A percentile compares a stretch with the other conserved stretches of the same genome.
Evolutionary conservation across 1,284 basidiomycete genomes (phyloP).

Genomic region (Takashimella koratensis): DNA sequence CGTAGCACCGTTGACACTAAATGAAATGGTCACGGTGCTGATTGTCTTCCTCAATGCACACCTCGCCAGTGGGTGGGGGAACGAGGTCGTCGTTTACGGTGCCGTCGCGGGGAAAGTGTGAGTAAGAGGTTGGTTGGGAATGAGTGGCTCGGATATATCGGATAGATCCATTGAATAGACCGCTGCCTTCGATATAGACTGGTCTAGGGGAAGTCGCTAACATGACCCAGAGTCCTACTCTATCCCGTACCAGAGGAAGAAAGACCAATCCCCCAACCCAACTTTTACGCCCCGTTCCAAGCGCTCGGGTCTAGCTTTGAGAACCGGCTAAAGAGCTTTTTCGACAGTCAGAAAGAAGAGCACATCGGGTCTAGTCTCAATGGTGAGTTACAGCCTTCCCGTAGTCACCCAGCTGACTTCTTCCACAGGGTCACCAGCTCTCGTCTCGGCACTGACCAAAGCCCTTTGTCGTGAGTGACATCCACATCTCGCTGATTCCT

Average conservation of each 20-base stretch:
- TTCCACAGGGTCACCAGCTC: conserved; percentile 58
- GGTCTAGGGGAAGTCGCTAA: no score
- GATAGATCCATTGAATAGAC: no score
- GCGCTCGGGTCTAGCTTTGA: conserved; percentile 61
- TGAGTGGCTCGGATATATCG: not conserved
- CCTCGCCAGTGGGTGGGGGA: conserved; percentile 84
- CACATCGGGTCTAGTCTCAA: conserved; percentile 53
- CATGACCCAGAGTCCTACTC: conserved; percentile 27
- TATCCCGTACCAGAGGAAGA: conserved; percentile 41
- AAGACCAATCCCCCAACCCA: conserved; percentile 58
- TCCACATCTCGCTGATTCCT: conserved; percentile 3
- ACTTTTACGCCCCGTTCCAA: conserved; percentile 75
- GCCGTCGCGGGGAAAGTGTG: conserved; percentile 70
- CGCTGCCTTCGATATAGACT: no score
- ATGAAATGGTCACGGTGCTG: conserved; percentile 70
- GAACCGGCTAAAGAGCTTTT: conserved; percentile 60
- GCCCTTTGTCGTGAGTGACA: conserved; percentile 73
- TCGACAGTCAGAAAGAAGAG: conserved; percentile 60
- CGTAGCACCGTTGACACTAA: conserved; percentile 57
- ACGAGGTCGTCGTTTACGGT: conserved; percentile 85
- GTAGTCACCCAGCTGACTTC: no score
- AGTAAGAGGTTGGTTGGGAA: conserved; percentile 1
- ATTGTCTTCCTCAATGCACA: conserved; percentile 91
- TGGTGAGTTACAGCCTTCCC: conserved; percentile 18
- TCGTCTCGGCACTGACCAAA: conserved; percentile 84